Evolutionary conservation across 108 stramenopile species (phyloP).

Genomic region (Bacterosira constricta): DNA sequence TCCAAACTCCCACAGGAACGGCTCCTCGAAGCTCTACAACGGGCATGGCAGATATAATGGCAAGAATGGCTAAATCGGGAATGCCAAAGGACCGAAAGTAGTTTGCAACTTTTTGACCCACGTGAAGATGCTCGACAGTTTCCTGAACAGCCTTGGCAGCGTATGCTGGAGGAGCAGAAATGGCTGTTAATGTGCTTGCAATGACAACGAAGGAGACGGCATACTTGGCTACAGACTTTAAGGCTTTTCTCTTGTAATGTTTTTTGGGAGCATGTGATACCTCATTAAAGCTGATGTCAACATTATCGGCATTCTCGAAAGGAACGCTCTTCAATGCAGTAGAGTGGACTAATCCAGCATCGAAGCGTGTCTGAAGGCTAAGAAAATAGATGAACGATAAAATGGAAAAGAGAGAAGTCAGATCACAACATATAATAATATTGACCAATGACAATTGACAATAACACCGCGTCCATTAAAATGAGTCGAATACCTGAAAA

Average conservation of each 20-base stretch:
- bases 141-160: slow-evolving; percentile 53
- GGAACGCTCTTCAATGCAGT: slow-evolving; percentile 6
- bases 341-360: slow-evolving; percentile 6
- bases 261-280: not conserved
- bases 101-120: slow-evolving; percentile 86
- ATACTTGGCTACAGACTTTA: not conserved
- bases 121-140: slow-evolving; percentile 67
- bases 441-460: no score
- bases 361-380: slow-evolving; percentile 14
- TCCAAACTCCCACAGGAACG: slow-evolving; percentile 89
- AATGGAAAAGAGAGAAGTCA: not conserved
- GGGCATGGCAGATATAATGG: slow-evolving; percentile 92
- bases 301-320: not conserved
- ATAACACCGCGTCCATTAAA: not conserved
- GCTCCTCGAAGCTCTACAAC: slow-evolving; percentile 95
- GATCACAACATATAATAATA: not conserved
- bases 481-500: no score
- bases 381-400: not conserved
- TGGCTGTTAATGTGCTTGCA: slow-evolving; percentile 19
- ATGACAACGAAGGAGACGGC: slow-evolving; percentile 13
- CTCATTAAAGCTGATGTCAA: not conserved
- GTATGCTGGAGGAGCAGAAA: slow-evolving; percentile 26
- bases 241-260: not conserved
- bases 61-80: slow-evolving; percentile 87
- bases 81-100: slow-evolving; percentile 82